phyloP scores from a whole-genome alignment of 495 filamentous ascomycete species.

The Penicillium egyptiacum region DNA sequence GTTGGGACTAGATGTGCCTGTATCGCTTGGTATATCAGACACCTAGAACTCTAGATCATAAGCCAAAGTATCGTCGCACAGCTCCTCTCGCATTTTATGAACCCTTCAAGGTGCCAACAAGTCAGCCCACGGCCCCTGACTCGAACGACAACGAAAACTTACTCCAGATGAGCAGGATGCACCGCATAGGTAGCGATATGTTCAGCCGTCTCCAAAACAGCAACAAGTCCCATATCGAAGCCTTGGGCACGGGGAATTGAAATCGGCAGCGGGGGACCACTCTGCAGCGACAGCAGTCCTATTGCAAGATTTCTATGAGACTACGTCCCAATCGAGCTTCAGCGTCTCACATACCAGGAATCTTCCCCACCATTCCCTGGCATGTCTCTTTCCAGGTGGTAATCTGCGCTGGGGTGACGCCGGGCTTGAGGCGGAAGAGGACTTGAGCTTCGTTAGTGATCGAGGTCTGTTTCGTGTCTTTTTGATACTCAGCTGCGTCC shows the following conservation, averaged over 20 bases:
- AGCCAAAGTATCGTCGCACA: conserved; percentile 47
- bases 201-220: conserved; percentile 41
- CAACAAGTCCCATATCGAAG: conserved; percentile 46
- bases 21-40: background rate
- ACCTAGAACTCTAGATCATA: conserved; percentile 46
- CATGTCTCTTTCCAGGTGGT: conserved; percentile 29
- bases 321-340: background rate
- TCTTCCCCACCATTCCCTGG: conserved; percentile 41
- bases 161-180: conserved; percentile 46
- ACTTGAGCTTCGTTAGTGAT: conserved; percentile 28
- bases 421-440: conserved; percentile 46
- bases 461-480: background rate
- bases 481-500: background rate
- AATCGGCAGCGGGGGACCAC: conserved; percentile 35
- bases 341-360: conserved; percentile 29
- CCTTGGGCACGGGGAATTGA: conserved; percentile 42
- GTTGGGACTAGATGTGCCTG: background rate
- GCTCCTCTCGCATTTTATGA: conserved; percentile 42
- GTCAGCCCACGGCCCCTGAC: background rate
- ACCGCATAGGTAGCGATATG: conserved; percentile 37
- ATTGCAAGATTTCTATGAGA: background rate
- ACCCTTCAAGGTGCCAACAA: conserved; percentile 28
- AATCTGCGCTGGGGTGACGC: conserved; percentile 35
- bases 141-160: conserved; percentile 11
- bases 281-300: conserved; percentile 37